Evolutionary conservation across 2,329 filamentous ascomycete genomes (phyloP), one percentile per base, ranked within the genome.

Genomic region (Elsinoe arachidis): DNA sequence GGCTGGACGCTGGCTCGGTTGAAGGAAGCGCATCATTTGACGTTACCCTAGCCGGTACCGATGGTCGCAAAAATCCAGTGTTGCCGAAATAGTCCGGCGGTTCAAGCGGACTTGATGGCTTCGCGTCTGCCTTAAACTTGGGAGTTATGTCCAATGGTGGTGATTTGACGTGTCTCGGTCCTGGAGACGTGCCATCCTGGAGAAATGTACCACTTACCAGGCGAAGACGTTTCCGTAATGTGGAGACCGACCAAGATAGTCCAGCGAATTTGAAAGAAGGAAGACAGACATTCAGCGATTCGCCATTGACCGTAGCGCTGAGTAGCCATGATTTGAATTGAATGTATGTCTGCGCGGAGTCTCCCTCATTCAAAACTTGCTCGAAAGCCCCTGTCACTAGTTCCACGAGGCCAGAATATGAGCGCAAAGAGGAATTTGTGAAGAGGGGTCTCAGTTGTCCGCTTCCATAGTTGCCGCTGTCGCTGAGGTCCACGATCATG

Each of bases 311-410:
- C n/a, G 78, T 72, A 30, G 78, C 77, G 51, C 76, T 81, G 57
- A 86, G 73, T 1, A 82, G 75, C 88, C 88, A 92, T 2, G 76
- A 73, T 68, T 84, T 88, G 73, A 92, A 91, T 41, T 79, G 77
- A 1, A 74, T 68, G 61, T 82, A 85, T 1, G 82, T 79, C 56
- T 73, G 69, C 6, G 66, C 62, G 4, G 68, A 65, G 19, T 70
- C 69, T 4, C 72, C 71, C 10, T 72, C 70, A 10, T 70, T 66
- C 38, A 73, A 70, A 7, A 33, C 38, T 14, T 66, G 65, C 6
- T 63, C 73, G 12, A 74, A 69, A 14, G 66, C 65, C 3, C 78
- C 77, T 12, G 75, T 76, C 3, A 89, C 71, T 17, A 81, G 67
- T n/a, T 81, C 78, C 57, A 82, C 74, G 26, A 86, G 68, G 0